phyloP scores from a whole-genome alignment of 305 asterid species.

The Caryopteris hybrid region DNA sequence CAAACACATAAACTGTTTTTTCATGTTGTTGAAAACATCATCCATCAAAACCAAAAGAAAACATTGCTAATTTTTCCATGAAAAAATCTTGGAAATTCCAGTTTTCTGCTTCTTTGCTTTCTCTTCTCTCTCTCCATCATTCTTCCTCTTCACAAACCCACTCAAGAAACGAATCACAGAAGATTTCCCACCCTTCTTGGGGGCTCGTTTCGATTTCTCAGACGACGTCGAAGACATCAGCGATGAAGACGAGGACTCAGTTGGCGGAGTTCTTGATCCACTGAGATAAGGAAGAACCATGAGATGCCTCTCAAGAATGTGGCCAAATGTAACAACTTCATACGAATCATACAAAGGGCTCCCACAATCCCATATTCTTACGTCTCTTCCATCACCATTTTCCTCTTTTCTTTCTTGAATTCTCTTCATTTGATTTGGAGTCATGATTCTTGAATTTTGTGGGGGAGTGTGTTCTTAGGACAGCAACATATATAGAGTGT shows the following conservation, averaged over 20 bases:
- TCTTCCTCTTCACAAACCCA: constrained; percentile 19
- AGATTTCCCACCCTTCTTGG: constrained; percentile 10
- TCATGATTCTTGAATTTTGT: background rate
- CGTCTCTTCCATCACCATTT: background rate
- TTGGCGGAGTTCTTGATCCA: too few species aligned
- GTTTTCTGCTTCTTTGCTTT: constrained; percentile 19
- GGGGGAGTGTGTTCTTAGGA: background rate
- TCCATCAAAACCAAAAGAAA: background rate
- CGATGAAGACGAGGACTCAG: background rate
- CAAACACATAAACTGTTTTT: background rate
- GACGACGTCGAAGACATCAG: background rate
- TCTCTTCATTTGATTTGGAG: background rate
- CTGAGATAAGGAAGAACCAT: constrained; percentile 40
- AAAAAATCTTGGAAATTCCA: constrained; percentile 21
- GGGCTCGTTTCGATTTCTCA: background rate
- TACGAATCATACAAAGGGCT: constrained; percentile 68
- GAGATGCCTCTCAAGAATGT: constrained; percentile 43
- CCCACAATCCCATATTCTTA: constrained; percentile 63
- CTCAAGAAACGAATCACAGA: constrained; percentile 18
- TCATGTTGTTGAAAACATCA: too few species aligned
- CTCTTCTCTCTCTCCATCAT: constrained; percentile 22
- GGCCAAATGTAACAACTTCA: constrained; percentile 50
- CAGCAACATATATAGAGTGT: background rate
- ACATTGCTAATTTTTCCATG: constrained; percentile 21
- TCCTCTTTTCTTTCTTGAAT: constrained; percentile 5